Evolutionary conservation across 331 rosid genomes (phyloP).

Genomic region (Quercus phellos): DNA sequence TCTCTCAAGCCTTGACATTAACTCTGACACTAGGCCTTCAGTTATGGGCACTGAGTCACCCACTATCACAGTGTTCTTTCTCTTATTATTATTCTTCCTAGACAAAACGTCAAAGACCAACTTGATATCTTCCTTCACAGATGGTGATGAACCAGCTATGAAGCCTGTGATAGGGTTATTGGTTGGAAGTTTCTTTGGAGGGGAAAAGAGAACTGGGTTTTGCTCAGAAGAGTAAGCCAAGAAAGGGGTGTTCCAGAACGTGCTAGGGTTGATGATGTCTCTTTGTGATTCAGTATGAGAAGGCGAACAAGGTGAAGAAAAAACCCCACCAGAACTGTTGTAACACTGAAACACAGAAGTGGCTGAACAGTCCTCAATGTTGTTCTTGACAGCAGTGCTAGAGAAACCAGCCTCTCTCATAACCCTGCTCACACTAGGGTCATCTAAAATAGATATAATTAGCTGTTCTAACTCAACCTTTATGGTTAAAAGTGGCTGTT

Average conservation of each 20-base stretch:
- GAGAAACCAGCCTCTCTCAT: slow-evolving; percentile 98
- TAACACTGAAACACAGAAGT: slow-evolving; percentile 59
- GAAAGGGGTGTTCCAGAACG: slow-evolving; percentile 49
- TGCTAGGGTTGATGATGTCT: slow-evolving; percentile 7
- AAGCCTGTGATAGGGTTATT: slow-evolving; percentile 14
- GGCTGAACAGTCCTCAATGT: slow-evolving; percentile 52
- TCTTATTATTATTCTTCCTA: slow-evolving; percentile 42
- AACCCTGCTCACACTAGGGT: slow-evolving; percentile 92
- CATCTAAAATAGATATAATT: slow-evolving; percentile 81
- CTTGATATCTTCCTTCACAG: slow-evolving; percentile 53
- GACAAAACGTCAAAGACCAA: slow-evolving; percentile 44
- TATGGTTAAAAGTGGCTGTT: slow-evolving; percentile 66
- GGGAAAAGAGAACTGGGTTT: slow-evolving; percentile 47
- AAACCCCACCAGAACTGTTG: slow-evolving; percentile 55
- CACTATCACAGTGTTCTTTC: slow-evolving; percentile 65
- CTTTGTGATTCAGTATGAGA: slow-evolving; percentile 39
- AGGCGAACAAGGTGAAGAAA: slow-evolving; percentile 79
- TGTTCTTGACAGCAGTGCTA: slow-evolving; percentile 70
- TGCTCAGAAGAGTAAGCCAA: slow-evolving; percentile 46
- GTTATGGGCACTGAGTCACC: slow-evolving; percentile 53
- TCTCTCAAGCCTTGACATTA: slow-evolving; percentile 53
- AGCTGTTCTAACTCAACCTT: slow-evolving; percentile 90
- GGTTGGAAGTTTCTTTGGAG: slow-evolving; percentile 39
- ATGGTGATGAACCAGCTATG: neutral
- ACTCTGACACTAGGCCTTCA: slow-evolving; percentile 61